Evolutionary conservation across 2,329 filamentous ascomycete genomes (phyloP), one percentile per base, ranked within the genome.

Genomic region (Trichoderma koningiopsis): DNA sequence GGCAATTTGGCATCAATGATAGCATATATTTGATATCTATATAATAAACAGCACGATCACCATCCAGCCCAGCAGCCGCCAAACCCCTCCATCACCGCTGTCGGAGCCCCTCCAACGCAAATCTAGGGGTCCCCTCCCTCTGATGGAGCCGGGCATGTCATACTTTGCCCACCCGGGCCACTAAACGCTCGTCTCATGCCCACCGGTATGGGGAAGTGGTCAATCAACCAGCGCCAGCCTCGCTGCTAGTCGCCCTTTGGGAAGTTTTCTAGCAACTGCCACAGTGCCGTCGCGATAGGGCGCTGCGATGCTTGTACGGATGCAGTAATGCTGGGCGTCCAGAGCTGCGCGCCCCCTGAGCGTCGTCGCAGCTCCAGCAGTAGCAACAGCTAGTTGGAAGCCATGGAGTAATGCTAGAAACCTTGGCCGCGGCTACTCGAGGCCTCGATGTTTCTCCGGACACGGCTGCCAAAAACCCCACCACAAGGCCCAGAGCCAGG

Each of bases 141-240:
- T 64, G 31, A 55, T 55, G 61, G 61, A 64, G 53, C 61, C 61
- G 31, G 47, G 19, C 16, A 61, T 64, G 61, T 64, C 29, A 62
- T 27, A 24, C 47, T 53, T 37, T 31, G n/a, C 29, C n/a, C 40
- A n/a, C 29, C 53, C 19, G 14, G n/a, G 29, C 55, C 55, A 57
- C 55, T 57, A 24, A 47, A 10, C 27, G 60, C 60, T 33, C 47
- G 31, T 53, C 22, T 37, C 29, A 8, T 29, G 60, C 47, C 31
- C 27, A 33, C 27, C 13, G 29, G 47, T 1, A 62, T 27, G 35
- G 58, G 40, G 56, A 31, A 37, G 24, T 35, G 24, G 22, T 24
- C 8, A 22, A 31, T 24, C 19, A 49, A 27, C 33, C 22, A 24
- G 27, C 49, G 8, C 27, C 37, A 19, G 27, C 37, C 43, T 52